Percentiles rank a stretch among this genome's conserved stretches.
Evolutionary conservation across 192 early-diverging fungal genomes (phyloP).

Genomic region (Coemansia erecta): DNA sequence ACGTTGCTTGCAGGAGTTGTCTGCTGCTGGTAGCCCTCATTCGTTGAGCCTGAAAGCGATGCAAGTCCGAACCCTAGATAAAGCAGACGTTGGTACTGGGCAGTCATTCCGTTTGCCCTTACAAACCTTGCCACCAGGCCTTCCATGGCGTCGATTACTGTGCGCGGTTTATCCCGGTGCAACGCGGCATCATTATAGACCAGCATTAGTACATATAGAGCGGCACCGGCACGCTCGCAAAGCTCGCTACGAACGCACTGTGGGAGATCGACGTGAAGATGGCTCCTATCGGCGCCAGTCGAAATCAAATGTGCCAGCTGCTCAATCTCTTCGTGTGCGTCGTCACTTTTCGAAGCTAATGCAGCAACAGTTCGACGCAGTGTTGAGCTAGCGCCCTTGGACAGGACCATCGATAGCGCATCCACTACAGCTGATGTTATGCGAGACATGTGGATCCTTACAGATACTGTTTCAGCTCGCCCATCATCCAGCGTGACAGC

Average conservation of each 20-base stretch:
- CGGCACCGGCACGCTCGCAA: conserved; percentile 26
- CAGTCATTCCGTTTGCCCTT: background rate
- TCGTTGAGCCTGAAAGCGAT: no score
- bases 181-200: conserved; percentile 39
- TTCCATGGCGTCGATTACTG: conserved; percentile 14
- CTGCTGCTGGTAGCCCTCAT: background rate
- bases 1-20: background rate
- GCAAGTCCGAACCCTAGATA: background rate
- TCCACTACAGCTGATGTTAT: conserved; percentile 9
- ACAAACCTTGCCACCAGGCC: conserved; percentile 29
- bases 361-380: conserved; percentile 24
- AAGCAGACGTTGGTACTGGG: background rate
- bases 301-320: conserved; percentile 25
- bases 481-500: background rate
- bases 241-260: conserved; percentile 27
- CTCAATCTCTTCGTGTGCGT: conserved; percentile 12
- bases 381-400: conserved; percentile 10
- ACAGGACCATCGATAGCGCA: conserved; percentile 37
- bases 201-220: conserved; percentile 33
- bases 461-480: conserved; percentile 3
- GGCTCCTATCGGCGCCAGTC: conserved; percentile 13
- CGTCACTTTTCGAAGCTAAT: background rate
- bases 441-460: conserved; percentile 14
- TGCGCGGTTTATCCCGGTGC: conserved; percentile 16
- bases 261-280: conserved; percentile 9